A percentile compares a stretch with the other conserved stretches of the same genome.
phyloP scores from a whole-genome alignment of 2,329 filamentous ascomycete species.

The Thelonectria blattea region DNA sequence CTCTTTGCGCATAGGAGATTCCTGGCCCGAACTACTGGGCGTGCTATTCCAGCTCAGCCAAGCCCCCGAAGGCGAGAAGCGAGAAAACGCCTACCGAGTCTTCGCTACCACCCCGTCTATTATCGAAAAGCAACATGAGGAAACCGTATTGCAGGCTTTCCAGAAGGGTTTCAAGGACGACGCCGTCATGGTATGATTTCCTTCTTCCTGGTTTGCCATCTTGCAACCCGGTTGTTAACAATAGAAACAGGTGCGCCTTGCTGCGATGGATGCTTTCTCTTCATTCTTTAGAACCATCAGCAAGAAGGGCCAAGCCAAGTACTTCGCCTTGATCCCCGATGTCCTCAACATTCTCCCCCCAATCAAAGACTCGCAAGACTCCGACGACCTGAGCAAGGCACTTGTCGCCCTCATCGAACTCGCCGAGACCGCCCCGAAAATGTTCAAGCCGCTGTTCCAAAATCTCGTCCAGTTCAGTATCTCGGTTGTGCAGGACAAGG shows the following conservation, averaged over 20 bases:
- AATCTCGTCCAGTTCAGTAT: constrained; percentile 92
- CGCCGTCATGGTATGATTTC: constrained; percentile 69
- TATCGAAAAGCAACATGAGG: constrained; percentile 94
- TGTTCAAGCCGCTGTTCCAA: constrained; percentile 96
- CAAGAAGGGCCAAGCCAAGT: constrained; percentile 89
- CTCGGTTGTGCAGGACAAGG: constrained; percentile 94
- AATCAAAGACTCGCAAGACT: constrained; percentile 89
- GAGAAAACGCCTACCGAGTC: constrained; percentile 92
- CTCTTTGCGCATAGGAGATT: constrained; percentile 62
- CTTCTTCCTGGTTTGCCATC: constrained; percentile 8
- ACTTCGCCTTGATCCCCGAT: constrained; percentile 84
- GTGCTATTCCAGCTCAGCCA: constrained; percentile 91
- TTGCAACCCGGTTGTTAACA: constrained; percentile 24
- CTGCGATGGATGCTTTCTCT: constrained; percentile 95
- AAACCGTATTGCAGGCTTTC: constrained; percentile 87
- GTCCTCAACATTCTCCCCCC: constrained; percentile 94
- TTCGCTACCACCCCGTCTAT: constrained; percentile 94
- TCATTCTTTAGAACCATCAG: constrained; percentile 91
- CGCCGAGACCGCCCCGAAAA: constrained; percentile 91
- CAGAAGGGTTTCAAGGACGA: constrained; percentile 91
- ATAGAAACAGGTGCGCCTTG: constrained; percentile 74
- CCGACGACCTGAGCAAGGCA: constrained; percentile 88
- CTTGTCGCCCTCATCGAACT: constrained; percentile 92
- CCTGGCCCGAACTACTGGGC: constrained; percentile 88
- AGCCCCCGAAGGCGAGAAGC: constrained; percentile 79